These are phyloP conservation scores for Microcera coccophila DNA, from an alignment of 2,329 filamentous ascomycete genomes.

Conservation along the genomic window DNA sequence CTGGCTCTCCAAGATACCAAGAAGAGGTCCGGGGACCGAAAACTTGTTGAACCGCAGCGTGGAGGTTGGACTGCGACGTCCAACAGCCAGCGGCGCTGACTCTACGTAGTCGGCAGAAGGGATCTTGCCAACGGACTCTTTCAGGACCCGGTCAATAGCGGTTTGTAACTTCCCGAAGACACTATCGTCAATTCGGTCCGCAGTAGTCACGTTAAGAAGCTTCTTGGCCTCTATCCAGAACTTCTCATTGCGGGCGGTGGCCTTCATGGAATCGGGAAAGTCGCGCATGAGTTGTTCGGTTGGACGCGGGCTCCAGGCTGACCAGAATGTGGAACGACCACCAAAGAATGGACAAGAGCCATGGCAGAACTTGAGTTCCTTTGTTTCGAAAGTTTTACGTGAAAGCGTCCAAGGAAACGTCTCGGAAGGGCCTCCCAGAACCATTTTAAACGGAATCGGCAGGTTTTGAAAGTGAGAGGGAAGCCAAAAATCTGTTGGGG, in stretches of 20 bases:
- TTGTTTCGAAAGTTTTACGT: not conserved
- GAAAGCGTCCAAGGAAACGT: not conserved
- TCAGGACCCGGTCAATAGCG: constrained; percentile 1
- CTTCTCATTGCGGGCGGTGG: not conserved
- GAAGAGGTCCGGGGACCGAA: not conserved
- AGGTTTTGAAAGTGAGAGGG: not conserved
- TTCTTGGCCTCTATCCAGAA: constrained; percentile 3
- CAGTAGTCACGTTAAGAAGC: constrained; percentile 3
- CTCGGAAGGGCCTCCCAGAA: not conserved
- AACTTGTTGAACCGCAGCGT: not conserved
- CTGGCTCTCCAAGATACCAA: not conserved
- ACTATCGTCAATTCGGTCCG: not conserved
- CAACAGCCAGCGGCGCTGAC: constrained; percentile 3
- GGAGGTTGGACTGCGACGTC: constrained; percentile 3
- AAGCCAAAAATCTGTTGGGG: not conserved
- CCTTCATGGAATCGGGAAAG: constrained; percentile 7
- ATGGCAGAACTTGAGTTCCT: constrained; percentile 5
- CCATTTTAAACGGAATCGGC: not conserved
- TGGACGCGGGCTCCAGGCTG: constrained; percentile 5
- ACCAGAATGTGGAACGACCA: constrained; percentile 9
- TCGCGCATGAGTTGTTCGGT: constrained; percentile 6
- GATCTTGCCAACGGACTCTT: constrained; percentile 1
- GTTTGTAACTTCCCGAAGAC: constrained; percentile 4
- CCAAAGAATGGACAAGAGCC: constrained; percentile 9
- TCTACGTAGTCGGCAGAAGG: constrained; percentile 3